Base-by-base conservation (phyloP, 208 protist genomes). In the Leishmania amazonensis region DNA sequence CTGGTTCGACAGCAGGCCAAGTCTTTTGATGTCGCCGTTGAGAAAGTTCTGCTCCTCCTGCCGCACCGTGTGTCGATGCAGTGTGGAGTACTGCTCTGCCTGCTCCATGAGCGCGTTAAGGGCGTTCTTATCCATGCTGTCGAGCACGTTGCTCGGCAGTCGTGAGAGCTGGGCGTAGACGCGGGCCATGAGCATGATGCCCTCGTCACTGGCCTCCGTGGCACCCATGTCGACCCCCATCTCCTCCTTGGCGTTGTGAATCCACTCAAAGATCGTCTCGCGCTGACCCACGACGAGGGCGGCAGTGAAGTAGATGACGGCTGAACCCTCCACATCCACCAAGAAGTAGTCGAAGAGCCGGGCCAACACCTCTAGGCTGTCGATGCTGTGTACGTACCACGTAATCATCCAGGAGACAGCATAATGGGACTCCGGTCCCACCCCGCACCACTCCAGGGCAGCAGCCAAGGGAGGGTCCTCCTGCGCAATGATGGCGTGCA, bases 331-430 rank as follows among this genome's bases (percentile, higher is more conserved):
- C 51, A 89, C 87, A 65, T 96, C 90, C 0, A 73, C 87, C 35
- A 97, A 78, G 71, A 95, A 92, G 85, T 91, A 95, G 83, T 96
- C 93, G 78, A 97, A 94, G 47, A 97, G 72, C 1, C 91, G 89
- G 15, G 81, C 85, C 24, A 96, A 79, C n/a, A 88, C 83, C 1
- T 77, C 62, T 13, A 81, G 38, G 81, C 90, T 89, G 31, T 89
- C 77, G 65, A 95, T 77, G 60, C 83, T 81, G 86, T 96, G 92
- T 28, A 87, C 85, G 79, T 90, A 97, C 95, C 95, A 97, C 73
- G 95, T 97, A 67, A 97, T 95, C 24, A 97, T 78, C 93, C 95
- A 97, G 62, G 92, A 87, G 47, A 96, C 88, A 8, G 92, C 92
- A 87, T 96, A 97, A 85, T 97, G 95, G 49, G 95, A 94, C 85